Percentiles rank a stretch among this genome's conserved stretches.
Evolutionary conservation across 1,284 basidiomycete genomes (phyloP).

Genomic region (Clitocybe nebularis): DNA sequence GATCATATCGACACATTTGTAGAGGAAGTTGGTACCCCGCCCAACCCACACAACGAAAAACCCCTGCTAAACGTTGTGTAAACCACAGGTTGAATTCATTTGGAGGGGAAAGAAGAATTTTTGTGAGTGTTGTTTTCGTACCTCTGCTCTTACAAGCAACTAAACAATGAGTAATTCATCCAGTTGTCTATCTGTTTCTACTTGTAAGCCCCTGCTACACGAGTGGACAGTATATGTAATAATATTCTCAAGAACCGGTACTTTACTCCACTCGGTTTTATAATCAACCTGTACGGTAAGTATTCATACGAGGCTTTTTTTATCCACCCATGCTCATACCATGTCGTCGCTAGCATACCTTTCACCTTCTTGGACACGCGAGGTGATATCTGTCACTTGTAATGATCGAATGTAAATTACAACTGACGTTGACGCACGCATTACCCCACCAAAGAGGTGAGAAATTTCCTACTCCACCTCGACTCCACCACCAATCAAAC

Average conservation of each 20-base stretch:
- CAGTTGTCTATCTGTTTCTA: conserved; percentile 46
- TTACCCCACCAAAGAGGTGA: conserved; percentile 47
- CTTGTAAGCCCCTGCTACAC: conserved; percentile 29
- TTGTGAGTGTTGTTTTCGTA: conserved; percentile 27
- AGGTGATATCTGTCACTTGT: conserved; percentile 44
- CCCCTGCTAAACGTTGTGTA: conserved; percentile 12
- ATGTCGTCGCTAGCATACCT: conserved; percentile 31
- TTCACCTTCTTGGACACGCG: conserved; percentile 26
- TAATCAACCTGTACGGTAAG: conserved; percentile 39
- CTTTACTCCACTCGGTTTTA: conserved; percentile 40
- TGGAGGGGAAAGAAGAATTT: conserved; percentile 46
- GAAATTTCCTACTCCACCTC: conserved; percentile 42
- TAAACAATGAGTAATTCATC: not conserved
- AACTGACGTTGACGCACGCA: too few species aligned
- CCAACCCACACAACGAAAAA: conserved; percentile 22
- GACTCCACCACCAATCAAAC: conserved; percentile 30
- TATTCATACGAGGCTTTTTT: not conserved
- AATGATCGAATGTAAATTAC: too few species aligned
- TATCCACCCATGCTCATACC: conserved; percentile 36
- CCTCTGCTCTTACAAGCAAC: not conserved
- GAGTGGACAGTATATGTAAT: not conserved
- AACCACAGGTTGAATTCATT: conserved; percentile 30
- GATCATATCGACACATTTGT: conserved; percentile 47
- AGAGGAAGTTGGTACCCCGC: conserved; percentile 36
- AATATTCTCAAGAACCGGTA: conserved; percentile 35